Conservation (phyloP, 2,329 filamentous ascomycete species). For the Zalaria sp. region DNA sequence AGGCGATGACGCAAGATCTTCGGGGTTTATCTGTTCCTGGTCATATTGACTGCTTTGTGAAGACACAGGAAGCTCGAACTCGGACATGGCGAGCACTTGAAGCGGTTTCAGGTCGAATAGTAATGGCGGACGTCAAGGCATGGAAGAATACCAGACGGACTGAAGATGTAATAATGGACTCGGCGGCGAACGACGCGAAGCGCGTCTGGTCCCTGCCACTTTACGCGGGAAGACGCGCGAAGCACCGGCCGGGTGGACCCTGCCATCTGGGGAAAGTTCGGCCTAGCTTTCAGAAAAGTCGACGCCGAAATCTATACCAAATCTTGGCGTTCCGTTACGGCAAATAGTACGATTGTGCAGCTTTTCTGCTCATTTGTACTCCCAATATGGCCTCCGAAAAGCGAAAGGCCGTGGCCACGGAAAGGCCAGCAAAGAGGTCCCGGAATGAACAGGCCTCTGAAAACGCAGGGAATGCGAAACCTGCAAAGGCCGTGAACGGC, state of each 20-base stretch:
- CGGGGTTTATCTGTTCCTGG: slow-evolving; percentile 14
- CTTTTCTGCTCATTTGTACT: no score
- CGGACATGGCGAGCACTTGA: slow-evolving; percentile 1
- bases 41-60: slow-evolving; percentile 20
- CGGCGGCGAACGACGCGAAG: no score
- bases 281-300: no score
- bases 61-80: slow-evolving; percentile 4
- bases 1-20: slow-evolving; percentile 23
- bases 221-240: no score
- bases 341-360: no score
- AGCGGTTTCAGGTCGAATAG: background rate
- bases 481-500: slow-evolving; percentile 5
- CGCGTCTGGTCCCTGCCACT: no score
- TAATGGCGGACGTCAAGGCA: background rate
- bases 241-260: no score
- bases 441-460: slow-evolving; percentile 13
- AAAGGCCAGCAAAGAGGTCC: slow-evolving; percentile 20
- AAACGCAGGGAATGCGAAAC: slow-evolving; percentile 7
- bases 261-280: no score
- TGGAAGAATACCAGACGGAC: no score
- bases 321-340: no score
- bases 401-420: slow-evolving; percentile 27
- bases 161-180: no score
- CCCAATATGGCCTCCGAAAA: slow-evolving; percentile 29
- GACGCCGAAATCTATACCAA: no score